Evolutionary conservation across 805 yeast genomes (phyloP), one percentile per base, ranked within the genome.

Genomic region (baker's yeast (Saccharomyces cerevisiae)): DNA sequence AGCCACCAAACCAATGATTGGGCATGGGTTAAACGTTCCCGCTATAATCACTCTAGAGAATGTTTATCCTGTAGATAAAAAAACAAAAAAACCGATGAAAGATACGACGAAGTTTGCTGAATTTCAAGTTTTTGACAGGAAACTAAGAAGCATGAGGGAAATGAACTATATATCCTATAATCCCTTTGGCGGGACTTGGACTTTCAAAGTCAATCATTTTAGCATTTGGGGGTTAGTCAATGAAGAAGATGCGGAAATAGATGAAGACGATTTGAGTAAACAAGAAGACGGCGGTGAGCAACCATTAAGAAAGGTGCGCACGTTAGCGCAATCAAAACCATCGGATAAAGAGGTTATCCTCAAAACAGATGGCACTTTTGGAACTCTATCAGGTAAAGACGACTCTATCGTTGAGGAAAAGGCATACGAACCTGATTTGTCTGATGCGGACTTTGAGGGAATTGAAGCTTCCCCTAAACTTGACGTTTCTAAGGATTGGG

Each of bases 171-270:
- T 91, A 13, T 84, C 90, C 4, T 90, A 84, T 65, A 90, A 87
- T 62, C 89, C 90, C 3, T 76, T 83, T 29, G 79, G 81, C 4
- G 88, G 89, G 36, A 70, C 79, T 4, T 90, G 91, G 89, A 82
- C 85, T 0, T 90, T 89, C 70, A 80, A 76, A 61, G 97, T 91
- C 8, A 83, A 86, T 60, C 99, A 94, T 73, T 94, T 94, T 64
- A 89, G 96, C 73, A 81, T 87, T 5, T 94, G 97, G 97, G 98
- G 98, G 6, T 71, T 94, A 41, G 77, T 85, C 17, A 87, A 83
- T 59, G 89, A 84, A 27, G 82, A 78, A 24, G 82, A 77, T 46
- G 83, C 74, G 13, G 79, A 78, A 41, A 76, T 80, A 46, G 89
- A 82, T 58, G 76, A 73, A 10, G 78, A 77, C 27, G 70, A 76